A percentile compares a stretch with the other conserved stretches of the same genome.
Conservation (phyloP, 768 basidiomycete species). For the Lentinula boryana region DNA sequence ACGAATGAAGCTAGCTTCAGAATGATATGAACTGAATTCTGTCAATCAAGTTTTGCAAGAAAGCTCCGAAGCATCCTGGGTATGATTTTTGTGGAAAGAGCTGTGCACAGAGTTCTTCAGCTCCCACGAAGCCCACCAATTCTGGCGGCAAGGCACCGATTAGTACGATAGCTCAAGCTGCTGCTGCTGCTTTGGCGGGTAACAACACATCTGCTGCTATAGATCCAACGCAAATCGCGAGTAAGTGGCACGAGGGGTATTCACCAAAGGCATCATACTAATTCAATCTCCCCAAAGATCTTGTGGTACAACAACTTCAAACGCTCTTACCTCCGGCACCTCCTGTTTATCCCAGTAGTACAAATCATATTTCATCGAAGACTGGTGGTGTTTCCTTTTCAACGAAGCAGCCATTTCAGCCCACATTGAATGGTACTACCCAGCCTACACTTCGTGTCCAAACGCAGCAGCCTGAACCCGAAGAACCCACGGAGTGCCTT, state of each 20-base stretch:
- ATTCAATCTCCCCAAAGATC: conserved; percentile 20
- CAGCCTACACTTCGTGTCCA: background rate
- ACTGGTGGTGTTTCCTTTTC: background rate
- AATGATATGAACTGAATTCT: background rate
- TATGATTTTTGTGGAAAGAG: conserved; percentile 63
- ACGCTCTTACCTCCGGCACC: background rate
- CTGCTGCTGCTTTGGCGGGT: background rate
- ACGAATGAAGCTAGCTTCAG: background rate
- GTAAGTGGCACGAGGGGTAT: background rate
- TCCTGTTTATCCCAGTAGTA: background rate
- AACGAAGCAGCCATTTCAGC: background rate
- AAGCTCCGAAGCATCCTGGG: conserved; percentile 52
- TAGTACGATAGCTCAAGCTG: background rate
- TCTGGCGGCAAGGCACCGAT: background rate
- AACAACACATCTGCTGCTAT: background rate
- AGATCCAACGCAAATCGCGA: conserved; percentile 9
- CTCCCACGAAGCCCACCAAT: background rate
- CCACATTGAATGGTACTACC: background rate
- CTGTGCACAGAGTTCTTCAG: conserved; percentile 38
- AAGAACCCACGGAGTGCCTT: conserved; percentile 37
- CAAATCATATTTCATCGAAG: background rate
- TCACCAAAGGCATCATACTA: background rate
- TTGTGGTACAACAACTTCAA: conserved; percentile 40
- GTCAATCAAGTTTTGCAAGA: conserved; percentile 41
- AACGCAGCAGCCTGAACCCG: conserved; percentile 16